phyloP scores from a whole-genome alignment of 176 grass and related monocot species.

The Urochloa ruziziensis region DNA sequence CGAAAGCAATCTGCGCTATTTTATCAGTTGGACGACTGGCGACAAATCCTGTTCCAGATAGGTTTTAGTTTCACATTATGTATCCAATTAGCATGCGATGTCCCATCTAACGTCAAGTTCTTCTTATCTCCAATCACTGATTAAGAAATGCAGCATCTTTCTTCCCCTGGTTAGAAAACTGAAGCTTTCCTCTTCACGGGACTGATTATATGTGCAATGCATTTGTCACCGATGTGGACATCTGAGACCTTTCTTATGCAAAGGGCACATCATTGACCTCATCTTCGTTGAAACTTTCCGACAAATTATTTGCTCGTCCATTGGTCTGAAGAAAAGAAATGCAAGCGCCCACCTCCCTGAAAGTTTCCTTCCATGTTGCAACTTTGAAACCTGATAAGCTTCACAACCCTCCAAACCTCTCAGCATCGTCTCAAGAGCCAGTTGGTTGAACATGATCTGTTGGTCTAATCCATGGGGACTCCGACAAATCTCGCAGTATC shows the following conservation, averaged over 20 bases:
- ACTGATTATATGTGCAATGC: slow-evolving; percentile 4
- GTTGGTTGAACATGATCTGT: slow-evolving; percentile 24
- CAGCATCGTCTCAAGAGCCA: slow-evolving; percentile 12
- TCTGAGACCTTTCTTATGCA: slow-evolving; percentile 40
- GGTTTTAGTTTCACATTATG: slow-evolving; percentile 5
- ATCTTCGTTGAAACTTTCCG: slow-evolving; percentile 42
- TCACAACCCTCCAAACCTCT: neutral
- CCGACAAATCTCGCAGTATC: slow-evolving; percentile 3
- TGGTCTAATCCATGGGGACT: slow-evolving; percentile 20
- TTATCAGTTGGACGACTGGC: slow-evolving; percentile 21
- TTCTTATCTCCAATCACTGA: slow-evolving; percentile 38
- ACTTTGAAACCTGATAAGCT: slow-evolving; percentile 3
- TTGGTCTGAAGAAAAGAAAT: slow-evolving; percentile 20
- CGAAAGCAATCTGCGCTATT: slow-evolving; percentile 46
- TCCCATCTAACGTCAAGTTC: slow-evolving; percentile 16
- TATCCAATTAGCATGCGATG: neutral
- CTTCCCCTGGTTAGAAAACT: slow-evolving; percentile 21
- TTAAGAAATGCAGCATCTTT: slow-evolving; percentile 37
- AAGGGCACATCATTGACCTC: slow-evolving; percentile 44
- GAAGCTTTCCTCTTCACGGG: slow-evolving; percentile 32
- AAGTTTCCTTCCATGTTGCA: slow-evolving; percentile 26
- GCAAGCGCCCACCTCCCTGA: slow-evolving; percentile 12
- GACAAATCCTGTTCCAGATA: slow-evolving; percentile 44
- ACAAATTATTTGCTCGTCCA: slow-evolving; percentile 22
- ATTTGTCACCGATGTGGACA: slow-evolving; percentile 41